Base-by-base conservation (phyloP, 1,284 basidiomycete species). In the Pyrrhoderma noxium region DNA sequence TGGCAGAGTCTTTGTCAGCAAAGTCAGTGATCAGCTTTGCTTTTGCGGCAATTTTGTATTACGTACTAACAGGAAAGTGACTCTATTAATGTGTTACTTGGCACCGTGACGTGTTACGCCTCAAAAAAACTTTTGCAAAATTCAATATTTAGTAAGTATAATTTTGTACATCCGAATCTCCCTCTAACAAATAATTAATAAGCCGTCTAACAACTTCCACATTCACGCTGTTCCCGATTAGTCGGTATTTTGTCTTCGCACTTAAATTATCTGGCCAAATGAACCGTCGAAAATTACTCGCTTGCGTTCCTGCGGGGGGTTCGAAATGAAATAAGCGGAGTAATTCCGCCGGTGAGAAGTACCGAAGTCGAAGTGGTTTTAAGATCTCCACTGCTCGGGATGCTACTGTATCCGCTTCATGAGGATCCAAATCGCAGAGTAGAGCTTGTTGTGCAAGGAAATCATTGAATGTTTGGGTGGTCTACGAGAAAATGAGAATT, bases 151-250 rank as follows among this genome's bases (percentile, higher is more conserved):
- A 7, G 35, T 21, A 21, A 34, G 25, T 18, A 7, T n/a, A 47
- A 8, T n/a, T 23, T 25, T 31, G 21, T 31, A 16, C 27, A 9
- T 8, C 21, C n/a, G 21, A 34, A 27, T 49, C 48, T 5, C 35
- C 53, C 52, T 62, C 55, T 43, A 77, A 76, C 39, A 85, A 64
- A 63, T 79, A 80, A 21, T 72, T 64, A 36, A 85, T 71, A 35
- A 85, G 67, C 47, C 69, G 64, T 41, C 71, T 68, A 2, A 85
- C 80, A 3, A 88, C 85, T 50, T 70, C 70, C 2, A 89, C 82
- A 65, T 89, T 89, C 4, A 89, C 79, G 54, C 85, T 88, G 61
- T 89, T 89, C 19, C 87, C 87, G 54, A 89, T 81, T 23, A 89
- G 66, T 41, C 78, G 74, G 58, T 89, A 89, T 59, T 79, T 79